These are phyloP conservation scores for Monilinia fructigena DNA, from an alignment of 2,329 filamentous ascomycete species.

Conservation along the genomic window DNA sequence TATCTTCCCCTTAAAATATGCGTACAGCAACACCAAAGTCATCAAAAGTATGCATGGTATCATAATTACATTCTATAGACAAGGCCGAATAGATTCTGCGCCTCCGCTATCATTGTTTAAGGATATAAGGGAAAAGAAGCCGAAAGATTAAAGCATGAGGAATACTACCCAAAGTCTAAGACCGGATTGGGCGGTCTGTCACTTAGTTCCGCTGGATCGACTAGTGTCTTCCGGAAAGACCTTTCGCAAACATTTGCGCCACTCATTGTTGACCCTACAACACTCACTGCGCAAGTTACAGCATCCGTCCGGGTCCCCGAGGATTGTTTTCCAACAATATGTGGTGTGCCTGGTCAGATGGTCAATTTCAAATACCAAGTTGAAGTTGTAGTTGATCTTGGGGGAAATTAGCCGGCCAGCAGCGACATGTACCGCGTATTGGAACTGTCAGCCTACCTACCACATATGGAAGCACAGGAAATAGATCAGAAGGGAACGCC, in stretches of 20 bases:
- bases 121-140: slow-evolving; percentile 58
- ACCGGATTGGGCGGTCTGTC: slow-evolving; percentile 85
- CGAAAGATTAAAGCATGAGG: slow-evolving; percentile 65
- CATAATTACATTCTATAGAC: slow-evolving; percentile 87
- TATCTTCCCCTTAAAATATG: slow-evolving; percentile 74
- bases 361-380: slow-evolving; percentile 94
- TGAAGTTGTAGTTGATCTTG: slow-evolving; percentile 88
- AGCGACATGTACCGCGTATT: slow-evolving; percentile 41
- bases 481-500: slow-evolving; percentile 39
- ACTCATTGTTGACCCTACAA: slow-evolving; percentile 79
- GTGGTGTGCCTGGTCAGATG: slow-evolving; percentile 84
- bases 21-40: slow-evolving; percentile 85
- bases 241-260: slow-evolving; percentile 85
- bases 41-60: slow-evolving; percentile 91
- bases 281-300: slow-evolving; percentile 75
- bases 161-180: slow-evolving; percentile 82
- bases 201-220: slow-evolving; percentile 80
- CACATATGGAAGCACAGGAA: slow-evolving; percentile 28
- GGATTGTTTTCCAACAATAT: slow-evolving; percentile 88
- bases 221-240: slow-evolving; percentile 93
- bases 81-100: slow-evolving; percentile 82
- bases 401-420: slow-evolving; percentile 74
- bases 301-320: slow-evolving; percentile 84
- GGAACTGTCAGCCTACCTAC: slow-evolving; percentile 35
- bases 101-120: slow-evolving; percentile 54